Evolutionary conservation across 257 asterid species (phyloP), one percentile per base, ranked within the genome.

Genomic region (Fraxinus anomala): DNA sequence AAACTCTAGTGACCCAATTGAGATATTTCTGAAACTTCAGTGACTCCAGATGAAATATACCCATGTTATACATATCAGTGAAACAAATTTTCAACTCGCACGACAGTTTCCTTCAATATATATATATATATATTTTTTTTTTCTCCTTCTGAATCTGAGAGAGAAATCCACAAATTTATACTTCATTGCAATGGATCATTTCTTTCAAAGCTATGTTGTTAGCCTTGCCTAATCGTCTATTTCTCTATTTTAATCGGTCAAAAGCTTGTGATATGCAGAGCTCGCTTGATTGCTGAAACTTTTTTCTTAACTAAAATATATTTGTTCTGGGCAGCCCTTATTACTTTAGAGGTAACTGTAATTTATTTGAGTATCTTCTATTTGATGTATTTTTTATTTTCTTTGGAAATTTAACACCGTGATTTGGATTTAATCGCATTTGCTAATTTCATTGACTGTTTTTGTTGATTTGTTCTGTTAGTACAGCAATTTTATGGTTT

Each of bases 261-360:
- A n/a, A 51, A 51, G 61, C 61, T 51, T 51, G 61, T 14, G 61
- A 51, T 51, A 51, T 51, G 23, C 61, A 51, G 61, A 51, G 61
- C 21, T 51, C 21, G 61, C 61, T 51, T 17, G 61, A 51, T 51
- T 51, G 61, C 61, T 51, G 61, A 51, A 17, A 51, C 61, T 17
- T 51, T 51, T 16, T 47, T 13, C 19, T 49, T 16, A 49, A 4
- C 61, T 14, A 4, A 14, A 51, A 51, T 4, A 14, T 51, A 14
- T 17, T 14, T 3, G 61, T 74, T 3, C 69, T 73, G 67, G 81
- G 79, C 77, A 72, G 77, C 82, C 83, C 85, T 81, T 76, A 74
- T 81, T 79, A 63, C 65, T n/a, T 73, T 39, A 10, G 74, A 78
- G 85, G 88, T 84, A 37, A 81, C 79, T 75, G 34, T 71, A 40